Conservation (phyloP, 805 yeast species). For the Metschnikowia peoriensis region DNA sequence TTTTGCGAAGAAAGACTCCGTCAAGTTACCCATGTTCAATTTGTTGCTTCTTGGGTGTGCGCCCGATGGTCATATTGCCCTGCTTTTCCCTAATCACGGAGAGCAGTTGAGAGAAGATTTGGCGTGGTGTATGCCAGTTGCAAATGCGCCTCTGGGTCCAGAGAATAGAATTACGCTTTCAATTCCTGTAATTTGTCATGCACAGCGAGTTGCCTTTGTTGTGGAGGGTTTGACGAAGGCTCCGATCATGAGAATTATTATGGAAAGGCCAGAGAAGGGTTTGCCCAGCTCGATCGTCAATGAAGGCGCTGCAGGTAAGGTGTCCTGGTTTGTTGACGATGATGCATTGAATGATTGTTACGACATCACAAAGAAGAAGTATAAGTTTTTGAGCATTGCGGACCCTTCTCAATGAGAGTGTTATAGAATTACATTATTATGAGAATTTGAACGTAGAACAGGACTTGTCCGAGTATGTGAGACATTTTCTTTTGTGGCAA, state of each 20-base stretch:
- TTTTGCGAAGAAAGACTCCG: constrained; percentile 95
- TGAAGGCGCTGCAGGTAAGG: constrained; percentile 95
- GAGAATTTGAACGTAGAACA: neutral
- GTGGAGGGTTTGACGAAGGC: constrained; percentile 97
- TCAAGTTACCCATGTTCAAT: constrained; percentile 93
- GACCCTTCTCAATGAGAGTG: constrained; percentile 16
- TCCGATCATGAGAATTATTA: constrained; percentile 82
- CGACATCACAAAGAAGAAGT: constrained; percentile 65
- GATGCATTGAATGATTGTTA: constrained; percentile 83
- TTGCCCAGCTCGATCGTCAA: constrained; percentile 91
- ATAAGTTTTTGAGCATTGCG: constrained; percentile 50
- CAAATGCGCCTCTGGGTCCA: constrained; percentile 89
- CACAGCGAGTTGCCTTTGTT: constrained; percentile 88
- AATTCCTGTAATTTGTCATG: constrained; percentile 92
- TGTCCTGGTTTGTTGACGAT: constrained; percentile 95
- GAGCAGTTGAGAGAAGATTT: constrained; percentile 82
- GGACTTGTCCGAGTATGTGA: too few relatives aligned
- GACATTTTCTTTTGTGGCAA: too few relatives aligned
- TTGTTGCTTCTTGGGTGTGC: constrained; percentile 92
- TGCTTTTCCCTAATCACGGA: constrained; percentile 87
- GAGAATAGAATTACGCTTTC: constrained; percentile 82
- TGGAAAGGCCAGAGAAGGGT: constrained; percentile 97
- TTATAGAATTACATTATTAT: constrained; percentile 4
- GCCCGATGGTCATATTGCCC: constrained; percentile 97
- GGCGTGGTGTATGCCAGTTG: constrained; percentile 95